These are phyloP conservation scores for Trichocomaceae sp. DNA, from an alignment of 2,329 filamentous ascomycete species.

Conservation along the genomic window DNA sequence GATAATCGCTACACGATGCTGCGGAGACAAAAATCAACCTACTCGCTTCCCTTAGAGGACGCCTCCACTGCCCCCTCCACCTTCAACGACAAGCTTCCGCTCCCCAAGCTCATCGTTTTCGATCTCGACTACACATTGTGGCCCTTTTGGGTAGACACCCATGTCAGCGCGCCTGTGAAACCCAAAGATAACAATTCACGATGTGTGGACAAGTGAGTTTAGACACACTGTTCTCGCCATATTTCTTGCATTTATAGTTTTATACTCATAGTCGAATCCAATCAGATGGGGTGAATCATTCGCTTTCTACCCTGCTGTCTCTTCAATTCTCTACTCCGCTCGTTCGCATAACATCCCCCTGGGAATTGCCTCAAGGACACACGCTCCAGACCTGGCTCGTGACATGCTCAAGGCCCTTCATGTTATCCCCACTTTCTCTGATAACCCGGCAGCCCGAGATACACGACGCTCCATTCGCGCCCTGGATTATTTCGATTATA, in stretches of 20 bases:
- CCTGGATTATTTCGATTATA: constrained; percentile 50
- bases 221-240: not conserved
- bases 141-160: constrained; percentile 97
- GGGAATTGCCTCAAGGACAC: constrained; percentile 73
- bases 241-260: constrained; percentile 6
- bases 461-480: constrained; percentile 43
- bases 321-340: constrained; percentile 59
- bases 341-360: constrained; percentile 50
- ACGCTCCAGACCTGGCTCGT: constrained; percentile 69
- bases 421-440: constrained; percentile 43
- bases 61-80: constrained; percentile 44
- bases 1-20: constrained; percentile 20
- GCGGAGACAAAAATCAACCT: constrained; percentile 30
- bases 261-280: constrained; percentile 13
- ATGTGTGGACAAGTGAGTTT: constrained; percentile 35
- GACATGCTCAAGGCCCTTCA: constrained; percentile 73
- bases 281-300: constrained; percentile 56
- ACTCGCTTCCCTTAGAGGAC: constrained; percentile 27
- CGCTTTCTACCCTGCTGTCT: constrained; percentile 65
- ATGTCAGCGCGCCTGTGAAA: constrained; percentile 69
- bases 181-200: constrained; percentile 49
- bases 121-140: constrained; percentile 98
- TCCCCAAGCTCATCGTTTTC: constrained; percentile 81
- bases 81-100: constrained; percentile 60
- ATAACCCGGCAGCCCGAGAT: constrained; percentile 29